Percentiles rank a stretch among this genome's conserved stretches.
Evolutionary conservation across 305 asterid species (phyloP).

Genomic region (Andrographis paniculata): DNA sequence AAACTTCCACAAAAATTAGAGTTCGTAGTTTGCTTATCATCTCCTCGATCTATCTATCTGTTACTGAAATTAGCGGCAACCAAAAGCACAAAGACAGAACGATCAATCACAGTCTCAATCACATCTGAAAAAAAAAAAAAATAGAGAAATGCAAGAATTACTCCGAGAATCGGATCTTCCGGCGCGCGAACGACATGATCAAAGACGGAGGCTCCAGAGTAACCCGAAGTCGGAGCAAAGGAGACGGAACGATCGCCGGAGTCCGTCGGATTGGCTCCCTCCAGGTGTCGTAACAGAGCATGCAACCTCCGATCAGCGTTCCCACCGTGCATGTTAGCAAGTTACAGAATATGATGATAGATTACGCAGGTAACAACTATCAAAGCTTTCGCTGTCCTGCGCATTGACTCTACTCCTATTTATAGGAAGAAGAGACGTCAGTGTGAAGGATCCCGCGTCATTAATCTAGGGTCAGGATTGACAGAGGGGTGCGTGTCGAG

Average conservation of each 20-base stretch:
- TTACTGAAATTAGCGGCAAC: background rate
- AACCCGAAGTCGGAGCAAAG: slow-evolving; percentile 44
- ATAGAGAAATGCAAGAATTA: slow-evolving; percentile 19
- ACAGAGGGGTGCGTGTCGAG: too few relatives aligned
- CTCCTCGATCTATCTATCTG: background rate
- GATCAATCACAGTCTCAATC: background rate
- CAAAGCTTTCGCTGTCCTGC: background rate
- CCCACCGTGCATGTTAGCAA: slow-evolving; percentile 33
- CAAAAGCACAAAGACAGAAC: background rate
- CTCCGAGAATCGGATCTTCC: slow-evolving; percentile 84
- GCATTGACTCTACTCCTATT: background rate
- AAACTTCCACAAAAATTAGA: background rate
- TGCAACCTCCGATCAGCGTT: slow-evolving; percentile 47
- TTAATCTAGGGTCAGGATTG: too few relatives aligned
- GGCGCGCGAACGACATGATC: slow-evolving; percentile 53
- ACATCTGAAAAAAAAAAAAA: background rate
- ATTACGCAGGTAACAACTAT: background rate
- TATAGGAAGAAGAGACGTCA: background rate
- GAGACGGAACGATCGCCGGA: slow-evolving; percentile 20
- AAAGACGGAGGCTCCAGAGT: slow-evolving; percentile 38
- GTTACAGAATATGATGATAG: background rate
- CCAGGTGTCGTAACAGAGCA: slow-evolving; percentile 47
- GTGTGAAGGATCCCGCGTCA: too few relatives aligned
- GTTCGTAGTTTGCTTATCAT: background rate
- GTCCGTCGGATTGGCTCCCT: slow-evolving; percentile 26